Evolutionary conservation across 2,329 filamentous ascomycete species (phyloP).

Genomic region (Hysterium pulicare): DNA sequence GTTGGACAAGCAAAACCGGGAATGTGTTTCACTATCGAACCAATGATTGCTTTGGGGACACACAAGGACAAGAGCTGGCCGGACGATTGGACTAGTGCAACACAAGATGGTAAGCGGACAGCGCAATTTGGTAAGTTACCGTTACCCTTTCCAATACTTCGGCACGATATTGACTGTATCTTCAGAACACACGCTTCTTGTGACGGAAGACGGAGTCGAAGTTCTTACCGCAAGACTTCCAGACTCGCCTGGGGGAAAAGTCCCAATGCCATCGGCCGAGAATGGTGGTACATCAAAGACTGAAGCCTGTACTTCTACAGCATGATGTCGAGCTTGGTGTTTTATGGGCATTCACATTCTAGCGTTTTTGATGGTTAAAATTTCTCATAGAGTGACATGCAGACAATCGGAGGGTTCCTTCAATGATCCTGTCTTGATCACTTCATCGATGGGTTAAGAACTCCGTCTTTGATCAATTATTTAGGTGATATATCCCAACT

Average conservation of each 20-base stretch:
- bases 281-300: constrained; percentile 23
- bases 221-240: constrained; percentile 70
- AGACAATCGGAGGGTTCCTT: no score
- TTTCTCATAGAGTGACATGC: no score
- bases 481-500: no score
- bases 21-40: constrained; percentile 99
- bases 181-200: constrained; percentile 74
- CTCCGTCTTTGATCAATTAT: no score
- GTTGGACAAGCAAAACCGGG: constrained; percentile 90
- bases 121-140: constrained; percentile 79
- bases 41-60: constrained; percentile 92
- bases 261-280: constrained; percentile 52
- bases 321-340: background rate
- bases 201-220: constrained; percentile 80
- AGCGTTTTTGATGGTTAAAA: no score
- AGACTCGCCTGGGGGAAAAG: constrained; percentile 71
- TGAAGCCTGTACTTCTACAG: constrained; percentile 7
- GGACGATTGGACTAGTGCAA: constrained; percentile 97
- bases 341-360: background rate
- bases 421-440: no score
- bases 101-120: constrained; percentile 80
- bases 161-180: constrained; percentile 11
- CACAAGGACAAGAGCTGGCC: constrained; percentile 95
- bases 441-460: no score
- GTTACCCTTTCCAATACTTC: no score